Evolutionary conservation across 2,329 filamentous ascomycete genomes (phyloP), one percentile per base, ranked within the genome.

Genomic region (Geosmithia morbida): DNA sequence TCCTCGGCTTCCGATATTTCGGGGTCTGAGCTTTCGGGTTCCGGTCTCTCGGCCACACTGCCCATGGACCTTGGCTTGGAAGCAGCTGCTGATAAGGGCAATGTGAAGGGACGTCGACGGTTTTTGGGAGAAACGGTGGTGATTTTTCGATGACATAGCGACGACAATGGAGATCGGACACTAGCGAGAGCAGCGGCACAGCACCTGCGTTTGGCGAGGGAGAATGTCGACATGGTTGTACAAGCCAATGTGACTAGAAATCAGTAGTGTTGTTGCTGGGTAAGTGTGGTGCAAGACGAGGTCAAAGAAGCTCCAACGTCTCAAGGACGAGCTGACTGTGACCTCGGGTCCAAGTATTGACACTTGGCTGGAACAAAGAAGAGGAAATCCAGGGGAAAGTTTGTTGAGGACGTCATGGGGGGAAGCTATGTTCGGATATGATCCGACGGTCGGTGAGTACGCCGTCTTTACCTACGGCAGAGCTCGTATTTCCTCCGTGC

Each of bases 1-100:
- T 62, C 61, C 11, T 45, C 22, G 43, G 20, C 16, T n/a, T 45
- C 43, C 7, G 43, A n/a, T 16, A 18, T 45, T 26, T 45, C 20
- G 14, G 43, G 20, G n/a, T 13, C 33, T 13, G 33, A 37, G 6
- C 33, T 37, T 37, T 16, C 14, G 33, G 33, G 11, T 37, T 37
- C 11, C 33, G 33, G 33, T 11, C 33, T 37, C 11, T 26, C 33
- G 33, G 33, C 33, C 11, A 13, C 33, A 11, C 11, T 16, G 33
- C 33, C 33, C 33, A 37, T 37, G 11, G 33, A 37, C 33, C 33
- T 37, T 37, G 10, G 33, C 10, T 3, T 16, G 13, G 33, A 37
- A 3, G 11, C 5, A 37, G 11, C 10, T 37, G 33, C 14, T 37
- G 33, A 37, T 16, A 37, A 37, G 10, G 33, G 33, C 11, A 37